Base-by-base conservation (phyloP, 2,329 filamentous ascomycete species). In the Ceratocystis harringtonii region DNA sequence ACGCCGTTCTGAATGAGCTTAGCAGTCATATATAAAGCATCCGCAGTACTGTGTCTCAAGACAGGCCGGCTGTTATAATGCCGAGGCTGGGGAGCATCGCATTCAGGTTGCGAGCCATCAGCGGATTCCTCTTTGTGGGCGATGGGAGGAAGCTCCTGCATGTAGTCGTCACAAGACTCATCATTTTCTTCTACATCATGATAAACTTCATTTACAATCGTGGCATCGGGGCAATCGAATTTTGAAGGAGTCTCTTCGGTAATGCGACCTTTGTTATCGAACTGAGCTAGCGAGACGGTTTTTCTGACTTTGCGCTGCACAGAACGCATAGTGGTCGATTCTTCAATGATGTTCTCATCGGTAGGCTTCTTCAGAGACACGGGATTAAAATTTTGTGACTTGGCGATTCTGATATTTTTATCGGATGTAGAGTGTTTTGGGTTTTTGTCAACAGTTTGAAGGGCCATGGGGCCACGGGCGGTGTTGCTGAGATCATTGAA, bases 401-500 rank as follows among this genome's bases (percentile, higher is more conserved):
- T 41, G 60, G 41, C n/a, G 17, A 61, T 43, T 63, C 62, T 72
- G 2, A 77, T 75, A 3, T 77, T 76, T 44, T 74, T 76, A 2
- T 58, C 52, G 15, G 52, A 58, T 8, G 28, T 25, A 28, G 73
- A 69, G 60, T 72, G 68, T 25, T 76, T 75, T 48, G 55, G 65
- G 65, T 72, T 79, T 65, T 68, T 71, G 36, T 74, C 70, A 62
- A 76, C 71, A 30, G 72, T 70, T 55, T 67, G 70, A 32, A 71
- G 68, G 43, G 70, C 71, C 7, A 58, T 17, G 44, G 64, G 32
- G 28, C 69, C 69, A 58, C 74, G 73, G 68, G 77, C 76, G 50
- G 81, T 85, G 72, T 92, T 92, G 78, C 88, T 94, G 68, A 94
- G 82, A 73, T 95, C 91, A 62, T 84, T 88, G 75, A 95, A 91